Evolutionary conservation across 208 protist species (phyloP), one percentile per base, ranked within the genome.

Genomic region (Acanthamoeba lugdunensis): DNA sequence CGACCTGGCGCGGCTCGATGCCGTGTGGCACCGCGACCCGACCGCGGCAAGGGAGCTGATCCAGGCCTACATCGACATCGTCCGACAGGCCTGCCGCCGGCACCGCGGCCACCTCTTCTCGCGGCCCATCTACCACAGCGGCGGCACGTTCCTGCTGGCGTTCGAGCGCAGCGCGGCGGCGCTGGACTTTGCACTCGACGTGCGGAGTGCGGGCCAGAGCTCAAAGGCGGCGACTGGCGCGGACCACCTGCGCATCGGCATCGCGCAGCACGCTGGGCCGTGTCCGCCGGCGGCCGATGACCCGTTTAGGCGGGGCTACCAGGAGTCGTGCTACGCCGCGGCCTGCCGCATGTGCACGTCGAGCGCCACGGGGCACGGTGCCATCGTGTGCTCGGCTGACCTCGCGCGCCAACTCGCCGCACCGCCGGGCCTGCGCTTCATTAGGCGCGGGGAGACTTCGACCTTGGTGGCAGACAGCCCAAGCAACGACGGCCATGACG

Each of bases 41-140:
- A 33, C 69, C 16, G 30, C 14, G 33, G 69, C 69, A 3, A 9
- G 37, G 28, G 13, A 8, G 69, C 9, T n/a, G 11, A 79, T 79
- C 69, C 30, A 33, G 25, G 16, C 28, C 33, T 79, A 50, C 69
- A 48, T 33, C 69, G 37, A 79, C 33, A 6, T 79, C 14, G 69
- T 79, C 25, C 69, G 69, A 23, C 28, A 48, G 69, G 33, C 28
- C 28, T 1, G 69, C 69, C 28, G 37, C 33, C 48, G 18, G 33
- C 69, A 79, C 69, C 33, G 69, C 0, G 69, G 69, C 69, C 69
- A 79, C 9, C 28, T 79, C 69, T 79, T 79, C 69, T 79, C 69
- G 5, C 28, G 33, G 37, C 69, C 69, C 69, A 79, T 33, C 69
- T 79, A 33, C 69, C 69, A 79, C 69, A 79, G 69, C 69, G 69